phyloP scores from a whole-genome alignment of 495 filamentous ascomycete genomes.

The Xylaria flabelliformis region DNA sequence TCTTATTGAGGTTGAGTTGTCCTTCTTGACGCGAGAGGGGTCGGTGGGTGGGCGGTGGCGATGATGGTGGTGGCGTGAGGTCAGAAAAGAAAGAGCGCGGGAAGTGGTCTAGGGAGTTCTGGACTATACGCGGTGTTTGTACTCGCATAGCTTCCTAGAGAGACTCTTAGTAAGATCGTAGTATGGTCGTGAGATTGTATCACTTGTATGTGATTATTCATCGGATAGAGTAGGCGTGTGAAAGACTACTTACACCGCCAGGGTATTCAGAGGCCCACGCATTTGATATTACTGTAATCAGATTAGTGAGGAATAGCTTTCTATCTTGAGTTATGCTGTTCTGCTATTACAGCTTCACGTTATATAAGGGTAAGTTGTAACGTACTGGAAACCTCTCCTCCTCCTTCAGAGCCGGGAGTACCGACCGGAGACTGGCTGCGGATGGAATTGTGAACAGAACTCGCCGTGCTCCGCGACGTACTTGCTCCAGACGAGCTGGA shows the following conservation, averaged over 20 bases:
- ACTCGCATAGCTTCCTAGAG: conserved; percentile 56
- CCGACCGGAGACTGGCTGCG: conserved; percentile 44
- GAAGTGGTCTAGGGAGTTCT: conserved; percentile 37
- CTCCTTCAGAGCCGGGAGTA: conserved; percentile 39
- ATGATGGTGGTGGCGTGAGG: conserved; percentile 34
- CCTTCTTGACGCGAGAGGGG: conserved; percentile 21
- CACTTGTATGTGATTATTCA: background rate
- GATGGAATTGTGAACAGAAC: conserved; percentile 38
- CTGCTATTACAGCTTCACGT: background rate
- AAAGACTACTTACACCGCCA: conserved; percentile 36
- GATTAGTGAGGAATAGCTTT: conserved; percentile 11
- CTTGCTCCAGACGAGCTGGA: conserved; percentile 44
- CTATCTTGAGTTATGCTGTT: no score
- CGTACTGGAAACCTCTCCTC: conserved; percentile 33
- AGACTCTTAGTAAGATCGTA: background rate
- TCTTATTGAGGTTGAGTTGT: conserved; percentile 3
- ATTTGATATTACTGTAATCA: background rate
- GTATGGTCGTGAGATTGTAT: background rate
- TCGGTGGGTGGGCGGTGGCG: background rate
- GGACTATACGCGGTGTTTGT: conserved; percentile 53
- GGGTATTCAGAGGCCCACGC: conserved; percentile 32
- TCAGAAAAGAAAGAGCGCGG: conserved; percentile 59
- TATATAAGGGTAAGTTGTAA: background rate
- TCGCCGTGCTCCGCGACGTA: conserved; percentile 47
- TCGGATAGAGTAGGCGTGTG: background rate